Percentiles rank a stretch among this genome's conserved stretches.
These are phyloP conservation scores for Osmanthus fragrans DNA, from an alignment of 257 asterid genomes.

Conservation along the genomic window DNA sequence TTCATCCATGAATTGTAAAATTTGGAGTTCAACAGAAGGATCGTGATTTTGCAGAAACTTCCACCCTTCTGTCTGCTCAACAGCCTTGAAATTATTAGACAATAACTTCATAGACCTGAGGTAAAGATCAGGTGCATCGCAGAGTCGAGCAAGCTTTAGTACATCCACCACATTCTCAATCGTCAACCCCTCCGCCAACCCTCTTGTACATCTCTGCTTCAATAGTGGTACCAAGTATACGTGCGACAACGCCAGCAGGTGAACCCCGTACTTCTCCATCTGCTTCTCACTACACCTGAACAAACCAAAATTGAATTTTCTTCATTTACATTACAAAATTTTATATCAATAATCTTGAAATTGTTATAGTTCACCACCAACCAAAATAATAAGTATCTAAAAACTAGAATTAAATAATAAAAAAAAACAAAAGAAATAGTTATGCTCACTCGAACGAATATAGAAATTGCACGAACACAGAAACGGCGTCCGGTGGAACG, in stretches of 20 bases:
- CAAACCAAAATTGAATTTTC: background rate
- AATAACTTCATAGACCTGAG: slow-evolving; percentile 67
- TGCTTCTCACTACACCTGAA: slow-evolving; percentile 75
- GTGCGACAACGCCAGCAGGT: slow-evolving; percentile 81
- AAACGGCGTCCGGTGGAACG: slow-evolving; percentile 88
- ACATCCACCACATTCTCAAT: slow-evolving; percentile 73
- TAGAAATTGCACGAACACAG: slow-evolving; percentile 62
- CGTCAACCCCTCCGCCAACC: slow-evolving; percentile 44
- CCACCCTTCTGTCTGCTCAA: slow-evolving; percentile 91
- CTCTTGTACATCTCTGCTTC: slow-evolving; percentile 70
- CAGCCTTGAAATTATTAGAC: slow-evolving; percentile 52
- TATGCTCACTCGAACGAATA: slow-evolving; percentile 69
- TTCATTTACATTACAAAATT: background rate
- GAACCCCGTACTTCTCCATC: slow-evolving; percentile 76
- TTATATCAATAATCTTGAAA: slow-evolving; percentile 6
- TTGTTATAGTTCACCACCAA: slow-evolving; percentile 24
- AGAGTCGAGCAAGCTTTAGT: slow-evolving; percentile 81
- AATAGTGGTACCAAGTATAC: slow-evolving; percentile 79
- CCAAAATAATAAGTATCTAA: background rate
- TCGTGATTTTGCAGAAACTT: slow-evolving; percentile 69
- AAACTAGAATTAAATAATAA: background rate
- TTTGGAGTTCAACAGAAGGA: slow-evolving; percentile 83
- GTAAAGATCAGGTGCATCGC: slow-evolving; percentile 87
- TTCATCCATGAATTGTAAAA: slow-evolving; percentile 82
- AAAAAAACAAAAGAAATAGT: background rate